Evolutionary conservation across 164 flowering plant species (phyloP).

Genomic region (Umbellularia californica): DNA sequence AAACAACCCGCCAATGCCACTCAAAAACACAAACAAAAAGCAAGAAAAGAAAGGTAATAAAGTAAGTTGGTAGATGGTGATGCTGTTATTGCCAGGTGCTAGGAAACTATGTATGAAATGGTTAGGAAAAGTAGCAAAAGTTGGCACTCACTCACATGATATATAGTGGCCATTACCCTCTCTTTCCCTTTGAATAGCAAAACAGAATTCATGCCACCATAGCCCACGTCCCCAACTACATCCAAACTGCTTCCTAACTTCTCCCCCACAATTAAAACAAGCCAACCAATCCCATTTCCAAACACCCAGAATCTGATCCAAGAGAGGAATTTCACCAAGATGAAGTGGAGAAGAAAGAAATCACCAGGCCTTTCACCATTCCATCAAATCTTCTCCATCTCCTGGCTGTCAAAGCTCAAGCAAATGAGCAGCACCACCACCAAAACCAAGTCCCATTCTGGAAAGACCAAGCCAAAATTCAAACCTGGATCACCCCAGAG

Average conservation of each 20-base stretch:
- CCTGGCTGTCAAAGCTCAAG: conserved; percentile 73
- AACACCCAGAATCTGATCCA: background rate
- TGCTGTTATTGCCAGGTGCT: no score
- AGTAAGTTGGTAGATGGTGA: no score
- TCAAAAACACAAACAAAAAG: no score
- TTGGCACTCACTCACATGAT: background rate
- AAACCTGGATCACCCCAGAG: conserved; percentile 10
- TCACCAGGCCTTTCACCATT: conserved; percentile 28
- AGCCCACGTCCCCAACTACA: conserved; percentile 1
- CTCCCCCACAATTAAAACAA: background rate
- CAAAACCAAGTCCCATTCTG: conserved; percentile 16
- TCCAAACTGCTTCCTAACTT: background rate
- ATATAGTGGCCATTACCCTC: background rate
- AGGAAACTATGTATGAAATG: background rate
- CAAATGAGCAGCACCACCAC: conserved; percentile 24
- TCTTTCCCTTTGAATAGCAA: conserved; percentile 8
- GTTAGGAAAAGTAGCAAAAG: background rate
- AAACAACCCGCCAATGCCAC: no score
- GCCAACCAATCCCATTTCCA: background rate
- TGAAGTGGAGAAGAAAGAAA: conserved; percentile 51
- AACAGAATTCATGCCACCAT: background rate
- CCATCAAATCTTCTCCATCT: conserved; percentile 44
- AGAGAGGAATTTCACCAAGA: background rate
- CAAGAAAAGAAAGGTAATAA: no score
- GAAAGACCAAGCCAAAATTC: conserved; percentile 20